These are phyloP conservation scores for Setaria italica DNA, from an alignment of 202 grass and related monocot species.

Conservation along the genomic window DNA sequence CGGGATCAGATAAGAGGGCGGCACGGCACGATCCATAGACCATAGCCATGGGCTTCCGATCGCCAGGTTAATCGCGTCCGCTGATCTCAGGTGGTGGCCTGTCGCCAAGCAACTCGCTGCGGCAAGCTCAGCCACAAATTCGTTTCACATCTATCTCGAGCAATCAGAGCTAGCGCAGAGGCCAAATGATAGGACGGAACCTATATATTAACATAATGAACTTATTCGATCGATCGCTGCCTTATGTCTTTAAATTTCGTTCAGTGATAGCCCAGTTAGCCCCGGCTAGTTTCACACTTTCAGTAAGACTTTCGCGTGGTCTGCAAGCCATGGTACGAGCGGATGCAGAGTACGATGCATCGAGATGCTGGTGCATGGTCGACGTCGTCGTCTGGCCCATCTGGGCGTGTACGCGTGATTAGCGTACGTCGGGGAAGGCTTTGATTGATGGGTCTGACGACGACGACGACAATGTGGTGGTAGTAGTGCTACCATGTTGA, in stretches of 20 bases:
- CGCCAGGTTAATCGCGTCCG: neutral
- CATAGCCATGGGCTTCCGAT: too few relatives aligned
- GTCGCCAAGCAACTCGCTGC: neutral
- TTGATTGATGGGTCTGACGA: neutral
- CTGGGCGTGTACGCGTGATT: too few relatives aligned
- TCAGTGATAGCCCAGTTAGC: neutral
- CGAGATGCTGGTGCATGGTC: too few relatives aligned
- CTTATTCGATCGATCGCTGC: too few relatives aligned
- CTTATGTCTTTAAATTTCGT: too few relatives aligned
- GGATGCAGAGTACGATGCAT: neutral
- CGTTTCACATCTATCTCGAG: slow-evolving; percentile 19
- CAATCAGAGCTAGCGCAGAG: neutral
- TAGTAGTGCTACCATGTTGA: neutral
- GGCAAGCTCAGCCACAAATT: neutral
- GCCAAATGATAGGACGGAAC: neutral
- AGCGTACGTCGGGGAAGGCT: neutral
- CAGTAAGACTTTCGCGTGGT: neutral
- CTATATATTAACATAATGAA: too few relatives aligned
- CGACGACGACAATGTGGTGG: neutral
- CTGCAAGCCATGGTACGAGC: neutral
- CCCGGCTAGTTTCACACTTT: neutral
- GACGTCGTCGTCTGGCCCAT: too few relatives aligned
- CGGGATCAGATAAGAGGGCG: slow-evolving; percentile 22
- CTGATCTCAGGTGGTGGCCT: neutral
- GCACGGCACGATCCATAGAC: neutral